phyloP scores from a whole-genome alignment of 345 rosid species.

The Fremontodendron californicum region DNA sequence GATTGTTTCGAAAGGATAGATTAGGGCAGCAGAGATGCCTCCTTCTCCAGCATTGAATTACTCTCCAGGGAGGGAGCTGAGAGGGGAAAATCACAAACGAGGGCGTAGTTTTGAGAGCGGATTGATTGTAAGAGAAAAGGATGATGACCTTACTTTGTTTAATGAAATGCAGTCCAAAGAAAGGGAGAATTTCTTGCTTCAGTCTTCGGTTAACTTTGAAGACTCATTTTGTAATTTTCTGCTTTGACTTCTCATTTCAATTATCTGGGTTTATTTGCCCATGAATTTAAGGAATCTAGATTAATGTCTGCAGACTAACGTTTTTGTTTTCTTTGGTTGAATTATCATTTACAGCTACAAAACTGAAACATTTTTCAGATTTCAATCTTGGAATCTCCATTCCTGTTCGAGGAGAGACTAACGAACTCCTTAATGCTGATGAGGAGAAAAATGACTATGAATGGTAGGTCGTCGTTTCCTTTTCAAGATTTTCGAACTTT shows the following conservation, averaged over 20 bases:
- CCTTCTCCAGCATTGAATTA: slow-evolving; percentile 78
- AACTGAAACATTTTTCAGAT: slow-evolving; percentile 78
- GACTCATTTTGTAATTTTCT: slow-evolving; percentile 76
- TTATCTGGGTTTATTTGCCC: slow-evolving; percentile 10
- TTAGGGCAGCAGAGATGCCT: slow-evolving; percentile 53
- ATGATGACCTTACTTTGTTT: slow-evolving; percentile 87
- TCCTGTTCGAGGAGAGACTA: slow-evolving; percentile 85
- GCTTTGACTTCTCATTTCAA: slow-evolving; percentile 5
- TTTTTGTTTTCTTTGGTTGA: slow-evolving; percentile 16
- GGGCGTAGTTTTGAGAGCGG: slow-evolving; percentile 76
- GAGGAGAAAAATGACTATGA: slow-evolving; percentile 97
- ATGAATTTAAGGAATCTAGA: neutral
- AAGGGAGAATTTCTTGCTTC: slow-evolving; percentile 79
- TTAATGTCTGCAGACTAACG: slow-evolving; percentile 13
- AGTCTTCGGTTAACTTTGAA: slow-evolving; percentile 70
- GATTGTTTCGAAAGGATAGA: slow-evolving; percentile 15
- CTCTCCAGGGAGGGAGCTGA: slow-evolving; percentile 69
- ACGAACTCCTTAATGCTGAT: slow-evolving; percentile 75
- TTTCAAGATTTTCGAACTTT: slow-evolving; percentile 1
- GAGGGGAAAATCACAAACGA: slow-evolving; percentile 59
- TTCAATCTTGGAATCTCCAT: slow-evolving; percentile 58
- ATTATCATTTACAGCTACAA: slow-evolving; percentile 51
- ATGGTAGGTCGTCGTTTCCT: too few relatives aligned
- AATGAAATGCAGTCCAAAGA: slow-evolving; percentile 86
- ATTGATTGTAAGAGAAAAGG: slow-evolving; percentile 56